Percentiles rank a stretch among this genome's conserved stretches.
Evolutionary conservation across 345 rosid species (phyloP).

Genomic region (Hirschfeldia incana): DNA sequence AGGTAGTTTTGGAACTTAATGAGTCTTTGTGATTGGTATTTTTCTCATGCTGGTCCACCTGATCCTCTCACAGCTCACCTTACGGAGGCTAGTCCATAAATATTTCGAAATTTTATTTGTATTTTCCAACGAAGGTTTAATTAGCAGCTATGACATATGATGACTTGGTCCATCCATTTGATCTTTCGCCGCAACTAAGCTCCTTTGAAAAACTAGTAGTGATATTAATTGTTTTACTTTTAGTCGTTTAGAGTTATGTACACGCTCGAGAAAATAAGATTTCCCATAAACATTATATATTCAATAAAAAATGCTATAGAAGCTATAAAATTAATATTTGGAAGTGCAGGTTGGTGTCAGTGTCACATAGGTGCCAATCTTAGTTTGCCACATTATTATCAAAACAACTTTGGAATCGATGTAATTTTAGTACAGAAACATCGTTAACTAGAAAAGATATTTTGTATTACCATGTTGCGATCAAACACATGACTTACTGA

Average conservation of each 20-base stretch:
- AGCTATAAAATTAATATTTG: neutral
- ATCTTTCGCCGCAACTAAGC: neutral
- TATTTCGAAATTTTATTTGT: neutral
- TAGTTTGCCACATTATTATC: neutral
- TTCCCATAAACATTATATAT: neutral
- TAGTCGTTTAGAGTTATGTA: neutral
- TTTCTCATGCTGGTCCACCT: conserved; percentile 17
- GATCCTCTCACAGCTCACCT: neutral
- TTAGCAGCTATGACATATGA: neutral
- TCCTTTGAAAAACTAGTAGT: neutral
- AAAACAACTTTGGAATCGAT: neutral
- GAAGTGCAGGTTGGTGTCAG: neutral
- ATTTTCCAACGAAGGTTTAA: neutral
- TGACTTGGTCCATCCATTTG: conserved; percentile 26
- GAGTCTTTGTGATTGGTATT: neutral
- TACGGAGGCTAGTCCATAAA: neutral
- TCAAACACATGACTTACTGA: neutral
- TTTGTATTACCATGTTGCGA: neutral
- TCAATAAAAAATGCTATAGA: neutral
- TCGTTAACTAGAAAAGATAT: neutral
- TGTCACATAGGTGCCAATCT: neutral
- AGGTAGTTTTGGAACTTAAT: conserved; percentile 8
- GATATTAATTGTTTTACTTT: neutral
- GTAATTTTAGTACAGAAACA: neutral
- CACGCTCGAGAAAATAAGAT: neutral